Conservation (phyloP, 148 eudicot genomes). For the Arctostaphylos glauca region DNA sequence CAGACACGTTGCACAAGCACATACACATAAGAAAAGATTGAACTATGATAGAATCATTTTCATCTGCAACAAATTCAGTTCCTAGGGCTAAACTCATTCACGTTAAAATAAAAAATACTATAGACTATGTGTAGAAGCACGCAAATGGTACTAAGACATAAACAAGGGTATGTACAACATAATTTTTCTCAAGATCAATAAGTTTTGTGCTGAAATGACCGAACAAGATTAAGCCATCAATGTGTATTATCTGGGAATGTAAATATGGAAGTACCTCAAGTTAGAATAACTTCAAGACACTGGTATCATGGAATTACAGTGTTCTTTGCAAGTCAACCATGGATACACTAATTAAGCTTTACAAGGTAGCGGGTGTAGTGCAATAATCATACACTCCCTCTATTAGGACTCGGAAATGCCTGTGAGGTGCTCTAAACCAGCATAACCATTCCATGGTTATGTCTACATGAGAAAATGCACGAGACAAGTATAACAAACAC, state of each 20-base stretch:
- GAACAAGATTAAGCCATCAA: conserved; percentile 1
- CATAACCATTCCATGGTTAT: background rate
- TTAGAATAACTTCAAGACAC: background rate
- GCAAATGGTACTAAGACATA: background rate
- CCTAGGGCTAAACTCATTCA: background rate
- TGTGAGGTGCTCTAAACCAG: background rate
- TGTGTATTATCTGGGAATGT: background rate
- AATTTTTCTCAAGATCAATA: background rate
- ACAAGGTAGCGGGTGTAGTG: background rate
- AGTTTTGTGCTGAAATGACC: background rate
- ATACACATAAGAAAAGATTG: background rate
- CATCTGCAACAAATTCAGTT: background rate
- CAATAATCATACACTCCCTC: background rate
- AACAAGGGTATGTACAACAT: background rate
- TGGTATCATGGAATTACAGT: background rate
- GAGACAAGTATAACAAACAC: background rate
- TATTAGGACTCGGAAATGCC: background rate
- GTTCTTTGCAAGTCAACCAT: background rate
- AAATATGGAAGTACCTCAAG: background rate
- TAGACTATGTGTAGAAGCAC: background rate
- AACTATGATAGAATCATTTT: background rate
- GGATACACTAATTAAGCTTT: background rate
- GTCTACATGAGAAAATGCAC: background rate
- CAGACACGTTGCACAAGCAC: background rate
- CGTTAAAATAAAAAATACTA: background rate